These are phyloP conservation scores for Ophiosphaerella narmari DNA, from an alignment of 2,329 filamentous ascomycete species.

Conservation along the genomic window DNA sequence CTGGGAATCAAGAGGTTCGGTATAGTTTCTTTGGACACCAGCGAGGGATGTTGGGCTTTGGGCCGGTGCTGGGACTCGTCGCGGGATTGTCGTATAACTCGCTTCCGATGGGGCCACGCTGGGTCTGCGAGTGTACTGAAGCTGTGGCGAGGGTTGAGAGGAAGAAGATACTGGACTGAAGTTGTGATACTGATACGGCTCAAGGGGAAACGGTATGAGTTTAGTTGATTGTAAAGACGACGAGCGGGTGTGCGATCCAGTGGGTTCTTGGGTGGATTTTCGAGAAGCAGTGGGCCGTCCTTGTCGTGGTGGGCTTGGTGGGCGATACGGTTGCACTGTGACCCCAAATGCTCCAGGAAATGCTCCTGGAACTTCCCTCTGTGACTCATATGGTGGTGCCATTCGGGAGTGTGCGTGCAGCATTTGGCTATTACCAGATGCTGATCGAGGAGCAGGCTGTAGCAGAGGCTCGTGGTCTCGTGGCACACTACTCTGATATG, in stretches of 20 bases:
- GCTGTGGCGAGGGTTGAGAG: constrained; percentile 29
- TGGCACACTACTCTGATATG: constrained; percentile 46
- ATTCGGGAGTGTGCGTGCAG: background rate
- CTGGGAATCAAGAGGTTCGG: constrained; percentile 25
- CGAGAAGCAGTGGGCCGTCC: constrained; percentile 24
- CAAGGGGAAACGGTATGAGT: constrained; percentile 36
- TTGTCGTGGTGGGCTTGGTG: constrained; percentile 24
- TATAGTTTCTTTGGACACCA: constrained; percentile 21
- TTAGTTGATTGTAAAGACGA: constrained; percentile 28
- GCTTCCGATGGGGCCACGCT: constrained; percentile 27
- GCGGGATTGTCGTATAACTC: constrained; percentile 36
- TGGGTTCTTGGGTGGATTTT: constrained; percentile 19
- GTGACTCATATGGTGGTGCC: constrained; percentile 38
- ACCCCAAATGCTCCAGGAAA: constrained; percentile 44
- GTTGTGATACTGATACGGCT: constrained; percentile 40
- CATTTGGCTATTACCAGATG: constrained; percentile 30
- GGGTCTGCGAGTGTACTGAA: constrained; percentile 35
- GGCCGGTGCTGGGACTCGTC: constrained; percentile 42
- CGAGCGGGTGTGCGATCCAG: constrained; percentile 21
- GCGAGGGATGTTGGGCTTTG: constrained; percentile 20
- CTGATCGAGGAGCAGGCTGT: constrained; percentile 52
- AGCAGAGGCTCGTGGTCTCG: constrained; percentile 40
- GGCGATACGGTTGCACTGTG: constrained; percentile 29
- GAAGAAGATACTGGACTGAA: constrained; percentile 31
- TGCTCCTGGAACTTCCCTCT: constrained; percentile 45